These are phyloP conservation scores for Aureobasidium sp. DNA, from an alignment of 2,329 filamentous ascomycete species.

Conservation along the genomic window DNA sequence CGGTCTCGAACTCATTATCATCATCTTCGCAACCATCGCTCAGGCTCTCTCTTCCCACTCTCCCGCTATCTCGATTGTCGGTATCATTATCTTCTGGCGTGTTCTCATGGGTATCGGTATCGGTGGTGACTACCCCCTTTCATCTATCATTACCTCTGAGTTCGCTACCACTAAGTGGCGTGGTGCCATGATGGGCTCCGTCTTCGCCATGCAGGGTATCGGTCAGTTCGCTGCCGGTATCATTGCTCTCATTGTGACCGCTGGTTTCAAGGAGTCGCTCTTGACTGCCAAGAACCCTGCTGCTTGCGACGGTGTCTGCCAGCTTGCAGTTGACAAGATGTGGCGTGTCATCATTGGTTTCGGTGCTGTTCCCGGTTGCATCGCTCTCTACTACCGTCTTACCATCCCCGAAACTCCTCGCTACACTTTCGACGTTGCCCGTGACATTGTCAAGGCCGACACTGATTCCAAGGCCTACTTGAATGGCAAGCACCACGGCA, in stretches of 20 bases:
- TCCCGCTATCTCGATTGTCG: constrained; percentile 53
- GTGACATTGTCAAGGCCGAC: constrained; percentile 65
- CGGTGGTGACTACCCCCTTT: constrained; percentile 73
- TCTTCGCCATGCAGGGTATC: constrained; percentile 82
- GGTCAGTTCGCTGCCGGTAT: constrained; percentile 71
- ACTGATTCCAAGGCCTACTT: constrained; percentile 72
- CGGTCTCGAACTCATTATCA: constrained; percentile 70
- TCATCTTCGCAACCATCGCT: constrained; percentile 70
- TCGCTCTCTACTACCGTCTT: constrained; percentile 78
- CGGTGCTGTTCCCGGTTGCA: constrained; percentile 70
- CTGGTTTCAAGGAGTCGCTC: constrained; percentile 33
- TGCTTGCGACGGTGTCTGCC: constrained; percentile 57
- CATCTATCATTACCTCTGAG: constrained; percentile 77
- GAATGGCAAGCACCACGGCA: constrained; percentile 53
- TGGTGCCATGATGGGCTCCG: constrained; percentile 79
- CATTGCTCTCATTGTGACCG: constrained; percentile 59
- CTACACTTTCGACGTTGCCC: constrained; percentile 76
- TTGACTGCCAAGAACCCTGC: constrained; percentile 36
- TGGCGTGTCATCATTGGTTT: constrained; percentile 77
- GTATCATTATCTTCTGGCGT: constrained; percentile 72
- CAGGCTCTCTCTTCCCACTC: constrained; percentile 61
- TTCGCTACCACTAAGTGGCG: constrained; percentile 81
- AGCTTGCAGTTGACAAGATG: constrained; percentile 74
- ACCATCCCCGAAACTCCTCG: constrained; percentile 84
- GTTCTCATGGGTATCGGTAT: constrained; percentile 74